Base-by-base conservation (phyloP, 257 asterid species). In the Prunella vulgaris region DNA sequence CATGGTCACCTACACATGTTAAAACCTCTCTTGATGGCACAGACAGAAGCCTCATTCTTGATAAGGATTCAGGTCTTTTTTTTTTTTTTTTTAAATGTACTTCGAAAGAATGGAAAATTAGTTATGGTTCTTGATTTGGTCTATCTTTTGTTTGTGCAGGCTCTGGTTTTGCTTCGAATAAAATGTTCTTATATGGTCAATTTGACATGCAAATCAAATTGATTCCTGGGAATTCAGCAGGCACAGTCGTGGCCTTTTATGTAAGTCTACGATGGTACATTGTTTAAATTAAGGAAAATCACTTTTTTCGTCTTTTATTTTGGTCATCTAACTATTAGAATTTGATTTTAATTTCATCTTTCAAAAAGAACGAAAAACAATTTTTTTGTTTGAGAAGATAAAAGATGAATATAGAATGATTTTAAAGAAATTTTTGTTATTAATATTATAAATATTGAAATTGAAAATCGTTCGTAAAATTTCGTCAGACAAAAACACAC, bases 151-250 rank as follows among this genome's bases (percentile, higher is more conserved):
- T 44, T 7, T 2, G 5, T 24, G 5, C 74, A 90, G 97, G 97
- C 70, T 75, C 88, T 44, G 90, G 75, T 5, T 85, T 90, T 76
- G 90, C 85, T 73, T 81, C 96, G 14, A 88, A 88, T 15, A 89
- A 83, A 21, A 88, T 66, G 92, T 93, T 75, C 84, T 72, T 90
- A 82, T 93, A 85, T 62, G 98, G 97, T 1, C 90, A 88, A 7
- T 83, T 90, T 76, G 93, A 88, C 83, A 88, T 90, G 95, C 71
- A 84, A 68, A 93, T 90, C 12, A 88, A 90, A 65, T 22, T 93
- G 79, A 74, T 93, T 8, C 89, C 95, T 0, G 98, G 95, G 14
- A 77, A 93, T 66, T 93, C 98, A 20, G 94, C 96, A 0, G 98
- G 98, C 79, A 86, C 97, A 0, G 96, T 90, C 53, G 95, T 88